Percentiles rank a stretch among this genome's conserved stretches.
phyloP scores from a whole-genome alignment of 1,284 basidiomycete genomes.

The Tilletiaria anomala region DNA sequence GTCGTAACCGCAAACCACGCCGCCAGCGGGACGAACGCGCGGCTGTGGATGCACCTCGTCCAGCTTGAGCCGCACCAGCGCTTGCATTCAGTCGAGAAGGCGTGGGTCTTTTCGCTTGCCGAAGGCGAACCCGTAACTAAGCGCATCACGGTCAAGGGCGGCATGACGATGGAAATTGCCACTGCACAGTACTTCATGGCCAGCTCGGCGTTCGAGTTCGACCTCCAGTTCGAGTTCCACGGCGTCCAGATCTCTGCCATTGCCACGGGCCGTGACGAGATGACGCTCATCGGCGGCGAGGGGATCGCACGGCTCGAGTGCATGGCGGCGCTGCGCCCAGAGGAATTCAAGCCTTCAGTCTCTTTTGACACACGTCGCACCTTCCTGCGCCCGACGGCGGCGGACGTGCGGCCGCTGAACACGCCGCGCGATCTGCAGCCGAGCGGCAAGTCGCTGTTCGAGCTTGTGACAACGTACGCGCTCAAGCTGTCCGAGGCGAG shows the following conservation, averaged over 20 bases:
- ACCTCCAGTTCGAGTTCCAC: slow-evolving; percentile 38
- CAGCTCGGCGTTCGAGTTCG: slow-evolving; percentile 32
- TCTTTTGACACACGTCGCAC: slow-evolving; percentile 34
- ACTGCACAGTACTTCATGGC: slow-evolving; percentile 39
- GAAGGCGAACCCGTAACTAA: slow-evolving; percentile 37
- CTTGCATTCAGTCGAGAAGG: slow-evolving; percentile 30
- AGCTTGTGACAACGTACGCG: slow-evolving; percentile 38
- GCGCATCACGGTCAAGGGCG: slow-evolving; percentile 33
- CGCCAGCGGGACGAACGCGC: slow-evolving; percentile 22
- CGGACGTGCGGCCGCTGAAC: slow-evolving; percentile 22
- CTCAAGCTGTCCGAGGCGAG: slow-evolving; percentile 28
- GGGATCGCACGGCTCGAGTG: slow-evolving; percentile 32
- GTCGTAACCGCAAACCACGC: slow-evolving; percentile 30
- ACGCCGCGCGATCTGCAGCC: slow-evolving; percentile 32
- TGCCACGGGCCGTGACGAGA: slow-evolving; percentile 21
- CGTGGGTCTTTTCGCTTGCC: slow-evolving; percentile 30
- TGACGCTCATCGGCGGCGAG: slow-evolving; percentile 33
- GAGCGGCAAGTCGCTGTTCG: slow-evolving; percentile 27
- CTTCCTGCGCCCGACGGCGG: slow-evolving; percentile 27
- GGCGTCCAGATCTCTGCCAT: slow-evolving; percentile 24
- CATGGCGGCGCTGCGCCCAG: slow-evolving; percentile 26
- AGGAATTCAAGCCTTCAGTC: slow-evolving; percentile 31
- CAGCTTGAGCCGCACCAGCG: slow-evolving; percentile 35
- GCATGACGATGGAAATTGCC: slow-evolving; percentile 37
- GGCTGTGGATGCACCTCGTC: slow-evolving; percentile 39